Conservation (phyloP, 2,329 filamentous ascomycete species). For the Aspergillus candidus region DNA sequence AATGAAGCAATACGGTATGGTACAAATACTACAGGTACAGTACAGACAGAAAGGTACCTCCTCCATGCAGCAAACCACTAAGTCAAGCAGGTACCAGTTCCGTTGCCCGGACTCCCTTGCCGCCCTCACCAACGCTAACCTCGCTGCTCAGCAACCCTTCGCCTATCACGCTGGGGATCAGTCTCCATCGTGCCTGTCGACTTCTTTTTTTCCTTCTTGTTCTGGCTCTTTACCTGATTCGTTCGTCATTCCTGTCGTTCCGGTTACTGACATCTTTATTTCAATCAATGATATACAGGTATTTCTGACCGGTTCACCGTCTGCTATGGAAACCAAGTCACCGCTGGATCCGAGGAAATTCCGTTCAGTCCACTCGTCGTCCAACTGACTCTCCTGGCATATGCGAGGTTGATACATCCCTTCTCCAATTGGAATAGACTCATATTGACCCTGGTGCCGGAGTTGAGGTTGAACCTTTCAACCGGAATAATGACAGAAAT, state of each 20-base stretch:
- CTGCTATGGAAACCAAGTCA: conserved; percentile 7
- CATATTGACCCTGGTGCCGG: background rate
- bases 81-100: conserved; percentile 2
- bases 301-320: conserved; percentile 10
- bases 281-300: no score
- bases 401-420: conserved; percentile 6
- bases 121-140: conserved; percentile 26
- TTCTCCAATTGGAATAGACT: no score
- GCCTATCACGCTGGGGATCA: conserved; percentile 25
- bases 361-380: background rate
- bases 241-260: background rate
- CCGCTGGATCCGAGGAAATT: background rate
- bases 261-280: no score
- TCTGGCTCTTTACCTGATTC: conserved; percentile 1
- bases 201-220: conserved; percentile 3
- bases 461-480: background rate
- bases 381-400: conserved; percentile 10
- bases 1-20: conserved; percentile 1
- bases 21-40: no score
- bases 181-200: conserved; percentile 17
- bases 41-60: background rate
- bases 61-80: background rate
- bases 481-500: background rate
- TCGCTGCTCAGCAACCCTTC: conserved; percentile 27
- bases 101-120: conserved; percentile 37